Percentiles rank a stretch among this genome's conserved stretches.
Conservation (phyloP, 169 alveolate species). For the Besnoitia besnoiti region DNA sequence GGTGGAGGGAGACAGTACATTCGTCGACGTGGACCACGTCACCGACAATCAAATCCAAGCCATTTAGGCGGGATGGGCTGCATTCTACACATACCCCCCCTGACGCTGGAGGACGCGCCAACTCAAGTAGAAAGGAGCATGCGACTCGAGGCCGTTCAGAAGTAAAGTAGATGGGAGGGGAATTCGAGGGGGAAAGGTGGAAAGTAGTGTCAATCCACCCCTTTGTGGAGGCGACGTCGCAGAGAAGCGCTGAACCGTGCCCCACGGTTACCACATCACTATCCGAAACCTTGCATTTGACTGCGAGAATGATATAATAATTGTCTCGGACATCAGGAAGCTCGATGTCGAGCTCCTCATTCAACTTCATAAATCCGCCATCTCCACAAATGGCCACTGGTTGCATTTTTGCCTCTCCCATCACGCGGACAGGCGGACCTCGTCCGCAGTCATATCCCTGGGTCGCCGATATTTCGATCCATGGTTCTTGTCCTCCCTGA, state of each 20-base stretch:
- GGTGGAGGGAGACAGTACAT: background rate
- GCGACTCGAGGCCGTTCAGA: constrained; percentile 1
- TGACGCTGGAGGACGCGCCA: background rate
- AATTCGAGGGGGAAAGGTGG: background rate
- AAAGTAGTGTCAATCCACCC: background rate
- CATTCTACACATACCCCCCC: background rate
- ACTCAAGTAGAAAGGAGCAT: background rate
- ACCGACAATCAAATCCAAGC: background rate
- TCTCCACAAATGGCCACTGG: background rate
- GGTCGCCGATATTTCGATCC: constrained; percentile 18
- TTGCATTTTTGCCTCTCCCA: background rate
- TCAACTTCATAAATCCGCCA: background rate
- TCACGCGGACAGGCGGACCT: constrained; percentile 34
- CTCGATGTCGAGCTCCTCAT: constrained; percentile 23
- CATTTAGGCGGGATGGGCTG: constrained; percentile 24
- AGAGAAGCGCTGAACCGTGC: constrained; percentile 12
- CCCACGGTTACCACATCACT: constrained; percentile 38
- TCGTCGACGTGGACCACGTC: constrained; percentile 11
- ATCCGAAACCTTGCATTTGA: constrained; percentile 1
- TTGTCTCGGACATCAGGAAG: constrained; percentile 25
- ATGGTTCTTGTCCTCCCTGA: constrained; percentile 34
- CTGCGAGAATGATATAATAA: background rate
- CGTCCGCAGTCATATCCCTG: constrained; percentile 30
- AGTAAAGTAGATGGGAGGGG: constrained; percentile 14
- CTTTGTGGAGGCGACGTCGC: background rate